Percentiles rank a stretch among this genome's conserved stretches.
phyloP scores from a whole-genome alignment of 306 rosid genomes.

The Vicia faba region DNA sequence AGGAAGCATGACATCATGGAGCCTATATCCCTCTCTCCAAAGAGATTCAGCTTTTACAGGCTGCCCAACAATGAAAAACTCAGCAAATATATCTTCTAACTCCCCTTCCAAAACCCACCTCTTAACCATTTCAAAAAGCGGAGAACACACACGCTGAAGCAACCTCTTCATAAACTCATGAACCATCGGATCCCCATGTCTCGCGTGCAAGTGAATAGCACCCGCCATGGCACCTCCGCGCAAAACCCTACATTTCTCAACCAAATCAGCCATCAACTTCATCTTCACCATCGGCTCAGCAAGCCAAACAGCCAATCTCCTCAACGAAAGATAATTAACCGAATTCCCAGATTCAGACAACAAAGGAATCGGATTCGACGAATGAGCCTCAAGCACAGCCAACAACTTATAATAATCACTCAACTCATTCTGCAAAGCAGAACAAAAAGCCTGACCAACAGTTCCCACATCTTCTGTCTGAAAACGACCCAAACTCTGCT shows the following conservation, averaged over 20 bases:
- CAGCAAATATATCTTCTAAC: slow-evolving; percentile 85
- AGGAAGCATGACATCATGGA: slow-evolving; percentile 92
- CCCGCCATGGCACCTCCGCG: slow-evolving; percentile 95
- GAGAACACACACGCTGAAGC: slow-evolving; percentile 85
- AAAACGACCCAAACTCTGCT: slow-evolving; percentile 74
- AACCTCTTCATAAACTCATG: slow-evolving; percentile 80
- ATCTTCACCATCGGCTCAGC: slow-evolving; percentile 94
- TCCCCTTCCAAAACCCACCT: slow-evolving; percentile 98
- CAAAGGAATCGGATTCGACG: slow-evolving; percentile 81
- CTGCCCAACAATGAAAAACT: slow-evolving; percentile 86
- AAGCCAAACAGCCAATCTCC: slow-evolving; percentile 89
- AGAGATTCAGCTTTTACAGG: slow-evolving; percentile 95
- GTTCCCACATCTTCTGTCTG: slow-evolving; percentile 87
- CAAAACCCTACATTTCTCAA: slow-evolving; percentile 82
- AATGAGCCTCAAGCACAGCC: slow-evolving; percentile 85
- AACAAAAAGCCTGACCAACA: slow-evolving; percentile 88
- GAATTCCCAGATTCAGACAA: slow-evolving; percentile 64
- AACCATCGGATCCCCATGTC: slow-evolving; percentile 92
- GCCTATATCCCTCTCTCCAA: slow-evolving; percentile 95
- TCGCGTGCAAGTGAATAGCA: slow-evolving; percentile 88
- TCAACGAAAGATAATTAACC: slow-evolving; percentile 73
- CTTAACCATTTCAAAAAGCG: slow-evolving; percentile 89
- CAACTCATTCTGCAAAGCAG: slow-evolving; percentile 93
- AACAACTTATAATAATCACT: slow-evolving; percentile 85
- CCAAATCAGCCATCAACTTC: slow-evolving; percentile 94